These are phyloP conservation scores for Dothiorella sarmentorum DNA, from an alignment of 2,329 filamentous ascomycete species.

Conservation along the genomic window DNA sequence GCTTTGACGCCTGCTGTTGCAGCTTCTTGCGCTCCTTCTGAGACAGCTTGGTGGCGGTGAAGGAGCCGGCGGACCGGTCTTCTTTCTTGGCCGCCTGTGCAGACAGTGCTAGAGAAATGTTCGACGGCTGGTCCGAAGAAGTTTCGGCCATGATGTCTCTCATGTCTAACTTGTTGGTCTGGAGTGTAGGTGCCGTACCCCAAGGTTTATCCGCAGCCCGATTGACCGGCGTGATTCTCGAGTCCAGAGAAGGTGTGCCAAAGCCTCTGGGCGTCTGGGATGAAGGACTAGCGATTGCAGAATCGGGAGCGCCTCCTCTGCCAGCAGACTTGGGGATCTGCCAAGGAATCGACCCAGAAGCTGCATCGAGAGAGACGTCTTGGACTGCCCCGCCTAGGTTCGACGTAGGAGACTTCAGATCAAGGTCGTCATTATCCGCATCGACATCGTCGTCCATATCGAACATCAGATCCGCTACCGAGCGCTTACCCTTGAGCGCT, in stretches of 20 bases:
- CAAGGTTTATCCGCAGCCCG: conserved; percentile 46
- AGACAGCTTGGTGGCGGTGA: conserved; percentile 62
- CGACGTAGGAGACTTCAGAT: background rate
- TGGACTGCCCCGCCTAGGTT: background rate
- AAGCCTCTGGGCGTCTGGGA: background rate
- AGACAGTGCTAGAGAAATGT: conserved; percentile 51
- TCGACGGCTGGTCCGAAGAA: conserved; percentile 49
- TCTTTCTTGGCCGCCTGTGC: conserved; percentile 42
- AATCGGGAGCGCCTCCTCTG: background rate
- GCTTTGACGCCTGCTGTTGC: conserved; percentile 33
- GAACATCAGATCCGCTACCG: conserved; percentile 77
- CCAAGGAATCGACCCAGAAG: background rate
- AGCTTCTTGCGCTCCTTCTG: conserved; percentile 83
- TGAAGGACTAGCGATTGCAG: background rate
- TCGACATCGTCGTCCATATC: conserved; percentile 81
- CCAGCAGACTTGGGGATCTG: background rate
- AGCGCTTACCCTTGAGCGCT: conserved; percentile 63
- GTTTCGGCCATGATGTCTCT: conserved; percentile 67
- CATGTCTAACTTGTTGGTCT: conserved; percentile 65
- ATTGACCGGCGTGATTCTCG: background rate
- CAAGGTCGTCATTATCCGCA: conserved; percentile 12
- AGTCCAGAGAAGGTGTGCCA: background rate
- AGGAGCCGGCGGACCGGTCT: conserved; percentile 30
- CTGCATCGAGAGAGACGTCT: background rate
- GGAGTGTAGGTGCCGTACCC: conserved; percentile 52